Conservation (phyloP, 2,329 filamentous ascomycete genomes). For the Epichloe bromicola region DNA sequence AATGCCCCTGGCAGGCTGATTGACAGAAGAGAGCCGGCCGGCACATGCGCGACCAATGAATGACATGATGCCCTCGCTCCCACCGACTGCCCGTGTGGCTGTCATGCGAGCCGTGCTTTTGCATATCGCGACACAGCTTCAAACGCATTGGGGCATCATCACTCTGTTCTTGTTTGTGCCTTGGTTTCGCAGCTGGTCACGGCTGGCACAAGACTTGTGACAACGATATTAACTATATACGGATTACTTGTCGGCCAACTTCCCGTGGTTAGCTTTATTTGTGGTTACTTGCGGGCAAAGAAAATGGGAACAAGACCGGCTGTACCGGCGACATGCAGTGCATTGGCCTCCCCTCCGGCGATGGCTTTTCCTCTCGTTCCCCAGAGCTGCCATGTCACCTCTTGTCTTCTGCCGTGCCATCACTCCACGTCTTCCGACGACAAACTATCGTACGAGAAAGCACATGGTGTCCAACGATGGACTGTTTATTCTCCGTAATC, state of each 20-base stretch:
- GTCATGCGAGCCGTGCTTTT: not conserved
- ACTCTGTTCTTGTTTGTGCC: not conserved
- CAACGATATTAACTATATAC: not conserved
- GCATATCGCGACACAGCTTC: not conserved
- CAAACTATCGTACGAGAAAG: not conserved
- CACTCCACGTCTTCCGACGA: not conserved
- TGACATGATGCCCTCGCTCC: not conserved
- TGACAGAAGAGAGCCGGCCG: not conserved
- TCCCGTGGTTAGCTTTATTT: not conserved
- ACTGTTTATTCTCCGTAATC: not conserved
- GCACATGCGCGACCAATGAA: not conserved
- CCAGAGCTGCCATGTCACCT: not conserved
- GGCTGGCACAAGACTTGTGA: not conserved
- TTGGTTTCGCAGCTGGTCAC: not conserved
- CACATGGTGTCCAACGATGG: too few species aligned
- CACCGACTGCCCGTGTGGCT: not conserved
- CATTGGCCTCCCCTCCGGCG: not conserved
- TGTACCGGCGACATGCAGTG: not conserved
- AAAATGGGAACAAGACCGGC: not conserved
- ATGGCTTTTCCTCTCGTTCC: not conserved
- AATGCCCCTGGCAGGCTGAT: too few species aligned
- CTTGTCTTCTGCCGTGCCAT: not conserved
- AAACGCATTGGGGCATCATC: not conserved
- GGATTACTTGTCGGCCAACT: not conserved
- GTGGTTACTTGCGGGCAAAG: not conserved